Base-by-base conservation (phyloP, 1,139 yeast species). In the Nakaseomyces sp. region DNA sequence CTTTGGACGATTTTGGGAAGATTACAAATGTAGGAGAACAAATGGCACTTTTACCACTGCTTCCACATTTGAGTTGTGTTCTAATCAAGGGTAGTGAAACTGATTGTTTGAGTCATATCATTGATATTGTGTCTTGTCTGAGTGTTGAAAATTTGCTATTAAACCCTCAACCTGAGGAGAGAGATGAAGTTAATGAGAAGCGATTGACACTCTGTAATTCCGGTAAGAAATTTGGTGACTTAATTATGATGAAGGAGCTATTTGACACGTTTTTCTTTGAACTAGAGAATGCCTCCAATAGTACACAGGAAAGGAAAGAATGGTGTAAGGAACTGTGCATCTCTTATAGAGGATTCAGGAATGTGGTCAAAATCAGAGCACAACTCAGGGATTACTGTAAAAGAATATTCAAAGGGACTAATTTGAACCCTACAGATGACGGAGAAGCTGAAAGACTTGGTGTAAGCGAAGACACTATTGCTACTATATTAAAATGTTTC, bases 21-120 rank as follows among this genome's bases (percentile, higher is more conserved):
- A 79, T 91, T 48, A 91, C 97, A 0, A 63, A 71, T 1, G 65
- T 85, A 35, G 98, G 98, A 15, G 69, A 71, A 45, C 77, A 84
- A 56, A 88, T 91, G 94, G 88, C 95, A 0, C 73, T 86, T 7
- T 69, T 91, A 48, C 98, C 98, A 0, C 73, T 93, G 19, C 82
- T 89, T 13, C 98, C 98, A 0, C 93, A 86, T 56, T 70, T 93
- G 35, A 85, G 96, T n/a, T 88, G 87, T 0, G 96, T 88, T 9
- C 70, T 89, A 44, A 70, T 89, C 41, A 73, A 75, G 31, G 95
- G 96, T 0, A 67, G 73, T 48, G 78, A 76, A 41, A 61, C 61
- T 40, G 77, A 76, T 0, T 79, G 80, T 20, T 64, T 87, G 17
- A 65, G 69, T 2, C 76, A 81, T 1, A 95, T 86, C 1, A 73